Percentiles rank a stretch among this genome's conserved stretches.
These are phyloP conservation scores for Alternaria sp. DNA, from an alignment of 2,329 filamentous ascomycete genomes.

Conservation along the genomic window DNA sequence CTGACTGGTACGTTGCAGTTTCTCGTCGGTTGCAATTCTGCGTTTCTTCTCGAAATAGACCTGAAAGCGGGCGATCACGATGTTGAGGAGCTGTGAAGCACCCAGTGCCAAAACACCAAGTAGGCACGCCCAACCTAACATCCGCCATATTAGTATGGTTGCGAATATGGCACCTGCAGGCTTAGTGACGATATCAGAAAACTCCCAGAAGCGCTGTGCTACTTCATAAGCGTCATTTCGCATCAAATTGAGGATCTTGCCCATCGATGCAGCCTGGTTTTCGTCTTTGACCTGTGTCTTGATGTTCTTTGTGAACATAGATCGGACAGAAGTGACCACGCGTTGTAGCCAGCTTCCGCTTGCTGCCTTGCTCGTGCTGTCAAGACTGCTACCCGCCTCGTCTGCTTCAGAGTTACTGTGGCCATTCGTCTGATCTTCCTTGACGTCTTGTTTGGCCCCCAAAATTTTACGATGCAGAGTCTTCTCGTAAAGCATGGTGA, in stretches of 20 bases:
- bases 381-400: conserved; percentile 11
- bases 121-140: conserved; percentile 81
- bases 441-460: conserved; percentile 39
- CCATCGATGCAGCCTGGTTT: conserved; percentile 75
- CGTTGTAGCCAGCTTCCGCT: conserved; percentile 12
- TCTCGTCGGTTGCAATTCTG: conserved; percentile 75
- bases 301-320: conserved; percentile 25
- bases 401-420: conserved; percentile 21
- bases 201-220: conserved; percentile 86
- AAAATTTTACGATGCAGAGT: conserved; percentile 69
- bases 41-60: conserved; percentile 73
- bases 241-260: conserved; percentile 89
- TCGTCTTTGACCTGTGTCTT: conserved; percentile 36
- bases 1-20: conserved; percentile 81
- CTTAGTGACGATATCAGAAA: conserved; percentile 75
- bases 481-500: conserved; percentile 85
- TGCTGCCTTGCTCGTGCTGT: conserved; percentile 3
- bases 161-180: conserved; percentile 80
- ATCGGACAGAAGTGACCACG: conserved; percentile 15
- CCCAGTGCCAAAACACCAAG: conserved; percentile 74
- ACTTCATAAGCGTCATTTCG: conserved; percentile 83
- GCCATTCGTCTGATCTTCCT: conserved; percentile 33
- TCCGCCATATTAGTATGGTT: conserved; percentile 73
- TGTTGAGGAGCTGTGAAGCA: conserved; percentile 73
- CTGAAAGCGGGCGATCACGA: conserved; percentile 68